Evolutionary conservation across 257 asterid species (phyloP), one percentile per base, ranked within the genome.

Genomic region (Ophiorrhiza pumila): DNA sequence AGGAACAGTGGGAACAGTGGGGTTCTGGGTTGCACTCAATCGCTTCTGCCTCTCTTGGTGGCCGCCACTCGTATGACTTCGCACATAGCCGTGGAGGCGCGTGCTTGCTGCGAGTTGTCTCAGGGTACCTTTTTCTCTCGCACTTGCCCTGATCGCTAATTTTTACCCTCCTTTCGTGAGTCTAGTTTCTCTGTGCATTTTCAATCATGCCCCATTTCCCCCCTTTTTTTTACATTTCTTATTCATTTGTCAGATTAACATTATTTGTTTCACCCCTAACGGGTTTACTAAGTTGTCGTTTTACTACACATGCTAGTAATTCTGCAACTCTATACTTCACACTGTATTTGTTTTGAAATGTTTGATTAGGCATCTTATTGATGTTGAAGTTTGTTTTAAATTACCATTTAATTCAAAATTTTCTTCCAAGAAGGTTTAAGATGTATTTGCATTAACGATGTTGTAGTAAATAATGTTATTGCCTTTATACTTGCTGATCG

Each of bases 111-210:
- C 79, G 81, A 82, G 79, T 66, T 79, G 81, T 79, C 81, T 62
- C 86, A 76, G 81, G 83, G 81, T 82, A 75, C 74, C 81, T 69
- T 74, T 59, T 81, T 79, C 81, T 82, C 72, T 81, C 79, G 80
- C 77, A 77, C 74, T 78, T 82, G 81, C 76, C 77, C 83, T 71
- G 80, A 74, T 78, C 79, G 80, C 74, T 82, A 75, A 71, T 77
- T 32, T 37, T 61, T 65, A 52, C 45, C 68, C 20, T 37, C 39
- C 31, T 58, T 64, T 71, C 63, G 65, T 63, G 73, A 32, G 56
- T 77, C 59, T 64, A 39, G 55, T 57, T 76, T 32, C 57, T 29
- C 65, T 34, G 7, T 46, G 39, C 7, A 67, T 39, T 57, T 27
- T 32, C 43, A 37, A 37, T 37, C 42, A 6, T 55, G 59, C 13